Percentiles rank a stretch among this genome's conserved stretches.
These are phyloP conservation scores for Ensete ventricosum DNA, from an alignment of 176 grass and related monocot species.

Conservation along the genomic window DNA sequence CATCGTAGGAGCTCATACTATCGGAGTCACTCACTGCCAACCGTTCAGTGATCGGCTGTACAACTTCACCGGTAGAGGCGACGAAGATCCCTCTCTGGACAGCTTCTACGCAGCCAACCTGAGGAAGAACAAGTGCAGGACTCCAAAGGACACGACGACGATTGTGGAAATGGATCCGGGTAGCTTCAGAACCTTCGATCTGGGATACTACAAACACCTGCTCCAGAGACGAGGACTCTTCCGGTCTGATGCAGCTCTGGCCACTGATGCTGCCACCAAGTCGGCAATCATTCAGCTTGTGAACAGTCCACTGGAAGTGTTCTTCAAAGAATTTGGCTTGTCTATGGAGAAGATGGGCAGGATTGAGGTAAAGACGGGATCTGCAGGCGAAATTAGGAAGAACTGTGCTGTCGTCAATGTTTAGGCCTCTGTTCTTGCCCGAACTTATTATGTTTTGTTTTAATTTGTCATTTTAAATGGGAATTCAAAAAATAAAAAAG, in stretches of 20 bases:
- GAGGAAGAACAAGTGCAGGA: slow-evolving; percentile 23
- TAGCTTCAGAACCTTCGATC: slow-evolving; percentile 22
- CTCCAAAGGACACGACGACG: slow-evolving; percentile 6
- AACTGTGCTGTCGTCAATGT: neutral
- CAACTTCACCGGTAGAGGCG: slow-evolving; percentile 21
- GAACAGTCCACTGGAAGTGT: slow-evolving; percentile 11
- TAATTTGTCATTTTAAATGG: neutral
- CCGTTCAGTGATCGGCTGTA: slow-evolving; percentile 19
- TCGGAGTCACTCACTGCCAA: slow-evolving; percentile 18
- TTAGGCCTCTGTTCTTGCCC: neutral
- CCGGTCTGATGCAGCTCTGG: slow-evolving; percentile 18
- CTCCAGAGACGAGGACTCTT: slow-evolving; percentile 18
- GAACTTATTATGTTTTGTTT: neutral
- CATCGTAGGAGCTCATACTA: slow-evolving; percentile 19
- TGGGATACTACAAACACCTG: slow-evolving; percentile 18
- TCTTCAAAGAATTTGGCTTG: slow-evolving; percentile 18
- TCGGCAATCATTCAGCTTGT: slow-evolving; percentile 1
- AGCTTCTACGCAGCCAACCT: slow-evolving; percentile 4
- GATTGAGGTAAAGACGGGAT: slow-evolving; percentile 19
- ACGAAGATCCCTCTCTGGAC: slow-evolving; percentile 14
- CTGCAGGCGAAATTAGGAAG: slow-evolving; percentile 16
- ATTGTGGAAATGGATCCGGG: slow-evolving; percentile 20
- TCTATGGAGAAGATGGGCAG: slow-evolving; percentile 23
- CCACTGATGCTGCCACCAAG: neutral
- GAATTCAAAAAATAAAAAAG: neutral